Conservation (phyloP, 768 basidiomycete species). For the Lentinula detonsa region DNA sequence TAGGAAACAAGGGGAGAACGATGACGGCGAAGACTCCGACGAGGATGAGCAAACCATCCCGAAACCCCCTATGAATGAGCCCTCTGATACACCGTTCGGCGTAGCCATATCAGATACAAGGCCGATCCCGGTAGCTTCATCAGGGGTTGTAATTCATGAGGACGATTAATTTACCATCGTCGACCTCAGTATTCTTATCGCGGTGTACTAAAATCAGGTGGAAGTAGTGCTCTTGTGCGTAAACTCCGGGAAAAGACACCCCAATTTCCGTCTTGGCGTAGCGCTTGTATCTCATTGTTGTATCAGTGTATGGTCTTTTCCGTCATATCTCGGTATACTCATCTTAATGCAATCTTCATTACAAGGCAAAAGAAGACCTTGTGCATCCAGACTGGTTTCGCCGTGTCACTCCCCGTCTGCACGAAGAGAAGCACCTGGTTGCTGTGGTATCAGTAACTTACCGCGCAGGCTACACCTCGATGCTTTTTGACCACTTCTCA, state of each 20-base stretch:
- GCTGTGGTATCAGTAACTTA: neutral
- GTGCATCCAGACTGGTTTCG: neutral
- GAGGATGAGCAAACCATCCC: neutral
- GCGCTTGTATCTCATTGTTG: neutral
- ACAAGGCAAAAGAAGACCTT: neutral
- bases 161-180: neutral
- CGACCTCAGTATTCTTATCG: neutral
- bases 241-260: neutral
- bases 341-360: neutral
- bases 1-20: slow-evolving; percentile 4
- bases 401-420: neutral
- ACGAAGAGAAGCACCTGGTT: neutral
- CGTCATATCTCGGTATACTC: neutral
- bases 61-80: neutral
- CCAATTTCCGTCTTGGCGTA: neutral
- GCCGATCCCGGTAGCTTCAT: neutral
- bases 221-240: neutral
- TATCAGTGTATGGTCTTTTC: neutral
- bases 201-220: neutral
- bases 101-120: neutral
- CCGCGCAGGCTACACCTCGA: neutral
- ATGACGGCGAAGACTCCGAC: neutral
- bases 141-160: slow-evolving; percentile 7
- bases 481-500: neutral
- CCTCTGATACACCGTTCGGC: neutral